phyloP scores from a whole-genome alignment of 2,329 filamentous ascomycete species.

The Colletotrichum plurivorum region DNA sequence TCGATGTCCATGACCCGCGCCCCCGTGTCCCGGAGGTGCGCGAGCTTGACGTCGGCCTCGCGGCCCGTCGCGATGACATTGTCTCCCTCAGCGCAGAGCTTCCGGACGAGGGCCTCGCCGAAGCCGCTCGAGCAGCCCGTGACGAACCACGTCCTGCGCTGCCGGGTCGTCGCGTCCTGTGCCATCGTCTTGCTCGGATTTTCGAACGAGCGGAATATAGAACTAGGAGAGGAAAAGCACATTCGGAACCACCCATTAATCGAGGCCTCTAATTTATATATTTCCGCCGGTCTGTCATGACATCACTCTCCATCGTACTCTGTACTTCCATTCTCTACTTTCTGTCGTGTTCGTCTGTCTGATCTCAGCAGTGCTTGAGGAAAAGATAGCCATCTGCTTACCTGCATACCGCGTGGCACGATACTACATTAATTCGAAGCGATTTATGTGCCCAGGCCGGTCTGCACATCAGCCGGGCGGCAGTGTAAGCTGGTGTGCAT shows the following conservation, averaged over 20 bases:
- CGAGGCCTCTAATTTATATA: too few relatives aligned
- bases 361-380: neutral
- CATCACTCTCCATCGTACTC: too few relatives aligned
- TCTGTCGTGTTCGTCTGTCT: too few relatives aligned
- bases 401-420: neutral
- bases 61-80: conserved; percentile 59
- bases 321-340: too few relatives aligned
- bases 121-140: conserved; percentile 61
- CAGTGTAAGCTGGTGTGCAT: too few relatives aligned
- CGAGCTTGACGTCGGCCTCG: conserved; percentile 50
- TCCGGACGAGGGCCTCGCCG: conserved; percentile 53
- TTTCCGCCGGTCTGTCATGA: too few relatives aligned
- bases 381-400: neutral
- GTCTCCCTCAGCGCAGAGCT: conserved; percentile 54
- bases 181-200: neutral
- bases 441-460: too few relatives aligned
- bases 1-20: conserved; percentile 24
- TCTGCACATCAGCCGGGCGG: too few relatives aligned
- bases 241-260: too few relatives aligned
- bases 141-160: conserved; percentile 51
- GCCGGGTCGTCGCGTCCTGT: neutral
- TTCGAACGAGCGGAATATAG: too few relatives aligned
- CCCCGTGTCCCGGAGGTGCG: conserved; percentile 47
- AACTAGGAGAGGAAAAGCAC: too few relatives aligned
- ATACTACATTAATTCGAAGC: too few relatives aligned